Base-by-base conservation (phyloP, 2,329 filamentous ascomycete species). In the Aspergillus puulaauensis region DNA sequence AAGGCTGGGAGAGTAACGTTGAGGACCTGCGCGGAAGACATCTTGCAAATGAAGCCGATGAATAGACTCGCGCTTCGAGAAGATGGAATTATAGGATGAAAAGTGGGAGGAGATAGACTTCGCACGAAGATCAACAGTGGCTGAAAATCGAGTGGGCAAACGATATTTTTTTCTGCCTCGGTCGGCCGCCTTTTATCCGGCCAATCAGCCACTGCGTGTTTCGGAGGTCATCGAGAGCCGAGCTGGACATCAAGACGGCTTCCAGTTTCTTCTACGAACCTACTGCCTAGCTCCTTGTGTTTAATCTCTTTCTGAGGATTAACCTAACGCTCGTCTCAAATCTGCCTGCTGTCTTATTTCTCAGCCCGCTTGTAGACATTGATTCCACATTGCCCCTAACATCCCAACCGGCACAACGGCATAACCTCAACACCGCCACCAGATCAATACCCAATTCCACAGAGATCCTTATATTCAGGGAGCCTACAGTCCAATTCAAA, bases 1-100 rank as follows among this genome's bases (percentile, higher is more conserved):
- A 98, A 85, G 70, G 85, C 75, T 49, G 92, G 92, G 46, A 97
- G 83, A 52, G 73, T 64, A 48, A 75, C 65, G 60, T 75, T 71
- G 52, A 75, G 66, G 59, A 70, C 66, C 61, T 74, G 71, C 37
- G 85, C 80, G 61, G 86, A 78, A 71, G 88, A 83, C 90, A 93
- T 93, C 67, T 66, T 79, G 57, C 48, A 56, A 51, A 48, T 63
- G 56, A 55, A 50, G 46, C 47, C 35, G 48, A 45, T 35, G 53
- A 51, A 53, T 41, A 19, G 23, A n/a, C 40, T 14, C 8, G 37
- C 21, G 46, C 47, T 48, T 48, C 49, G 44, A 48, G 48, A 15
- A 24, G 33, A 46, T 48, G 52, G 23, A 33, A 35, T 46, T 7
- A 19, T 19, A 11, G 35, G 47, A 27, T 24, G 44, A 47, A 37